phyloP scores from a whole-genome alignment of 139 green algal genomes.

The Chloropicon primus region DNA sequence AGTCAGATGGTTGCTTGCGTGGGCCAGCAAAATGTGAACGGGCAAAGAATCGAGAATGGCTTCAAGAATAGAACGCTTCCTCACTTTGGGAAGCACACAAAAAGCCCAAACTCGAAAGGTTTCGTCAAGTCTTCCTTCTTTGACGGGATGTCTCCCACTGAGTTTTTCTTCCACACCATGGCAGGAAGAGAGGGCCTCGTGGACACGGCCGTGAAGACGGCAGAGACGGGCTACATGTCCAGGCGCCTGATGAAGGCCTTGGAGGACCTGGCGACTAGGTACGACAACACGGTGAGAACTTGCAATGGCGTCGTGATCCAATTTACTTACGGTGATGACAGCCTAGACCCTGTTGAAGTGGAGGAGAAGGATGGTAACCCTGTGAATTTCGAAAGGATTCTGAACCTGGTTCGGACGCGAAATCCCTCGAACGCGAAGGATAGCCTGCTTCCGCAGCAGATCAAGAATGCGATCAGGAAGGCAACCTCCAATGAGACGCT shows the following conservation, averaged over 20 bases:
- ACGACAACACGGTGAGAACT: slow-evolving; percentile 89
- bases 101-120: slow-evolving; percentile 54
- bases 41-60: slow-evolving; percentile 77
- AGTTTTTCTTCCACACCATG: slow-evolving; percentile 99
- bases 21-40: slow-evolving; percentile 89
- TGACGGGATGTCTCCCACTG: slow-evolving; percentile 73
- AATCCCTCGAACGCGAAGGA: neutral
- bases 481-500: neutral
- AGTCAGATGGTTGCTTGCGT: slow-evolving; percentile 97
- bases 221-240: slow-evolving; percentile 84
- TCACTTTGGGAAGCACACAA: slow-evolving; percentile 51
- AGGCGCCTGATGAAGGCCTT: slow-evolving; percentile 93
- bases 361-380: slow-evolving; percentile 61
- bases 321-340: slow-evolving; percentile 87
- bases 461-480: neutral
- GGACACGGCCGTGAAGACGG: slow-evolving; percentile 98
- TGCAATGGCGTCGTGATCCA: slow-evolving; percentile 74
- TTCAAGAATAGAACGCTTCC: slow-evolving; percentile 81
- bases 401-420: neutral
- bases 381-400: slow-evolving; percentile 31
- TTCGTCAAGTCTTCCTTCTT: slow-evolving; percentile 98
- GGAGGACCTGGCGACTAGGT: slow-evolving; percentile 87
- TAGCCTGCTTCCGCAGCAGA: neutral
- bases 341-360: slow-evolving; percentile 83
- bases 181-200: slow-evolving; percentile 73